Percentiles rank a stretch among this genome's conserved stretches.
Conservation (phyloP, 2,329 filamentous ascomycete species). For the Aspergillus uvarum region DNA sequence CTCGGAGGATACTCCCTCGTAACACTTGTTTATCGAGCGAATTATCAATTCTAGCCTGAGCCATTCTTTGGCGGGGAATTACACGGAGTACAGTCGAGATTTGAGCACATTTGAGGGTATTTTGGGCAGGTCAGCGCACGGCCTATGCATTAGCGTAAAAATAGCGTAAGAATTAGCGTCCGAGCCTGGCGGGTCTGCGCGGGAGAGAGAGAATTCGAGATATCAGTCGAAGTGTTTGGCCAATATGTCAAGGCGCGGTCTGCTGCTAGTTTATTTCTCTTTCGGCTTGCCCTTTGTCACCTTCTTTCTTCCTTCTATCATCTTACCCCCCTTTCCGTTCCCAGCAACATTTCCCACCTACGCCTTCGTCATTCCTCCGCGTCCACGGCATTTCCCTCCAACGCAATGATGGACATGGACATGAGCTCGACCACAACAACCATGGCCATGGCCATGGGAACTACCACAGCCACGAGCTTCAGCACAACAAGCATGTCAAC, state of each 20-base stretch:
- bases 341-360: background rate
- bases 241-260: background rate
- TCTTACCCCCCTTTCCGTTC: background rate
- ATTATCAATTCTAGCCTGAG: no score
- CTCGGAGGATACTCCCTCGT: no score
- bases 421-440: slow-evolving; percentile 1
- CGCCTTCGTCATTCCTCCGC: background rate
- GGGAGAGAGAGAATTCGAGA: background rate
- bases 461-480: background rate
- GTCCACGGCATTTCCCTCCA: background rate
- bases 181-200: background rate
- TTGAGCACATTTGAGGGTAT: background rate
- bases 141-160: slow-evolving; percentile 51
- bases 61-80: no score
- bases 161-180: slow-evolving; percentile 41
- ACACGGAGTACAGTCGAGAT: background rate
- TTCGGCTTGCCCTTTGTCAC: background rate
- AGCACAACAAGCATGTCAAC: background rate
- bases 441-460: slow-evolving; percentile 1
- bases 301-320: background rate
- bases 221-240: background rate
- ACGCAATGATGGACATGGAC: slow-evolving; percentile 6
- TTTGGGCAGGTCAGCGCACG: background rate
- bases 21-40: no score
- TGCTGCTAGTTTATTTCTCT: background rate